Base-by-base conservation (phyloP, 2,329 filamentous ascomycete species). In the Chaetomiaceae sp. region DNA sequence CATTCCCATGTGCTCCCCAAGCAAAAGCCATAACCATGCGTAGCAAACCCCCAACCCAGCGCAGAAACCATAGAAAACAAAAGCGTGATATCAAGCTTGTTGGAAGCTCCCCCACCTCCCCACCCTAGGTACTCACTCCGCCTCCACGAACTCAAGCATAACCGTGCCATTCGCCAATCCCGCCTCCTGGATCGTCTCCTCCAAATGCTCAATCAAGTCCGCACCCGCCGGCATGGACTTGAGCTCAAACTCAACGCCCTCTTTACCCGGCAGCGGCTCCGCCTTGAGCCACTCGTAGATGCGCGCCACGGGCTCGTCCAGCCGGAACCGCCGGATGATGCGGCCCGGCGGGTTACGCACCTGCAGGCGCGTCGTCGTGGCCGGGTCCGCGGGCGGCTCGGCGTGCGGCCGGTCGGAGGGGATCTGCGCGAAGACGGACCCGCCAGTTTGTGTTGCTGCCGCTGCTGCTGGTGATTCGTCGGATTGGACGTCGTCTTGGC, bases 211-310 rank as follows among this genome's bases (percentile, higher is more conserved):
- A 34, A 96, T 84, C 49, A 98, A 68, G 59, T 98, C 93, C 61
- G 84, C 84, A 38, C 89, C 88, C 51, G 72, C 71, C 0, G 76
- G 76, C 80, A 95, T 85, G 52, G 79, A 79, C 64, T 93, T 89
- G 55, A 98, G 75, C 64, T 97, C 91, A 67, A 98, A 98, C 51
- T 80, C 77, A 11, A 84, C 66, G 0, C 84, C 87, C 24, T 79
- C 77, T 65, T 88, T 91, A 58, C 85, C 88, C 55, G 90, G 84
- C 39, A 95, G 66, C 2, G 89, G 87, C 49, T 85, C 81, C 1
- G 90, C 84, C 70, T 97, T 98, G 54, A 98, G 80, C 88, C 90
- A 98, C 69, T 98, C 93, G 65, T 91, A 98, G 37, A 98, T 82
- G 11, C 87, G 80, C 45, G 81, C 77, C 11, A 98, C 89, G 1